Base-by-base conservation (phyloP, 371 early-diverging fungal species). In the Actinomucor elegans region DNA sequence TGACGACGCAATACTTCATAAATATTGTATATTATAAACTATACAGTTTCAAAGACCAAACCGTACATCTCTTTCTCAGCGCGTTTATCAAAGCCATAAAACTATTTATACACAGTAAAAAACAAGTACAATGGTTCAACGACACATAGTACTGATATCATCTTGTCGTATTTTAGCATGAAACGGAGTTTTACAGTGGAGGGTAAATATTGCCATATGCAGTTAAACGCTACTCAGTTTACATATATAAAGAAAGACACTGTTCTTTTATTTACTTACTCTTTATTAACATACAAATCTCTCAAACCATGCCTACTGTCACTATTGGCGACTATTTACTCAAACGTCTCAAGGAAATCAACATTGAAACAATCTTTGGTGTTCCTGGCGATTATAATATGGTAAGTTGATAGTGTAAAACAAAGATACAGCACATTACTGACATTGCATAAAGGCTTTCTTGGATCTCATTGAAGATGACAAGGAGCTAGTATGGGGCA, bases 321-420 rank as follows among this genome's bases (percentile, higher is more conserved):
- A 33, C 18, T 33, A 62, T 72, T 37, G 68, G 68, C 43, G 45
- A 57, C 34, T 69, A 73, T 40, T 57, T 78, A 29, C 24, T 78
- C 27, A 55, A 66, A 26, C 68, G 78, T 43, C 65, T 78, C 43
- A 75, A 75, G 55, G 75, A 78, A 51, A 56, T 78, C 21, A 73
- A 73, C 31, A 64, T 73, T 28, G 67, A 73, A 26, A 66, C 67
- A 5, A 61, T 78, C 31, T 74, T 74, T 50, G 78, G 78, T 41
- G 66, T 70, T 10, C 78, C 78, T 24, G 78, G 78, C 12, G 78
- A 78, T 42, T 78, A 69, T 57, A 78, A 78, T 20, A 65, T 78
- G 72, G 71, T 71, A 59, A 38, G 37, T n/a, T n/a, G n/a, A 20
- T 11, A 21, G 2, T 12, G 2, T 8, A 47, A 12, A 36, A 27